Percentiles rank a stretch among this genome's conserved stretches.
phyloP scores from a whole-genome alignment of 768 basidiomycete species.

The Psilocybe azurescens region DNA sequence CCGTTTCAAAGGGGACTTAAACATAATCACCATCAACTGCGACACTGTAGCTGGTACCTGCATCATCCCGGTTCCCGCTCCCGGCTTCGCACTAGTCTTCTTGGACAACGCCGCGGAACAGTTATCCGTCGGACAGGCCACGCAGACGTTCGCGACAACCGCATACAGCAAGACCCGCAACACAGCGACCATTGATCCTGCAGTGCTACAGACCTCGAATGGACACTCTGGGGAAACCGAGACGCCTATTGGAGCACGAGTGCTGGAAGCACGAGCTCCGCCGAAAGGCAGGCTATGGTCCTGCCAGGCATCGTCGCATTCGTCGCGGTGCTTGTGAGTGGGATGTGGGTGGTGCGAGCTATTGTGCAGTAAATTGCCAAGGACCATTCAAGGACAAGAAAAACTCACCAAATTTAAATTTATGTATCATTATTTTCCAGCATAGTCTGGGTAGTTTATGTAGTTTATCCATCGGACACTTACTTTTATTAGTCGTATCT shows the following conservation, averaged over 20 bases:
- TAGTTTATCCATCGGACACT: too few relatives aligned
- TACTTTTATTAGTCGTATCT: too few relatives aligned
- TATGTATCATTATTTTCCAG: too few relatives aligned
- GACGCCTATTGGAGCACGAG: constrained; percentile 9
- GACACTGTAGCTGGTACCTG: constrained; percentile 58
- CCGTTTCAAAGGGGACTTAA: constrained; percentile 57
- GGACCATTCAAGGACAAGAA: too few relatives aligned
- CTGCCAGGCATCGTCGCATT: neutral
- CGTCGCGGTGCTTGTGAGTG: neutral
- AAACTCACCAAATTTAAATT: too few relatives aligned
- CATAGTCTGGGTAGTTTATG: too few relatives aligned
- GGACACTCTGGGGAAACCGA: constrained; percentile 34
- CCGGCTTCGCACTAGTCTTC: constrained; percentile 75
- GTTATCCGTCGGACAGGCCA: constrained; percentile 25
- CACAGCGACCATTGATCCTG: constrained; percentile 57
- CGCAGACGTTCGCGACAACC: constrained; percentile 61
- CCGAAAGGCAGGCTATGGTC: neutral
- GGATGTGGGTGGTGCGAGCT: neutral
- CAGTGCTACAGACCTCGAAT: constrained; percentile 58
- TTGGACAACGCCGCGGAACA: constrained; percentile 36
- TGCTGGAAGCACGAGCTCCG: constrained; percentile 6
- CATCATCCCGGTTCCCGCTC: constrained; percentile 65
- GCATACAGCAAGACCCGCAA: constrained; percentile 54
- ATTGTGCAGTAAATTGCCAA: neutral
- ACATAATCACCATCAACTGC: constrained; percentile 66